Conservation (phyloP, 1,284 basidiomycete species). For the Pseudozyma pruni region DNA sequence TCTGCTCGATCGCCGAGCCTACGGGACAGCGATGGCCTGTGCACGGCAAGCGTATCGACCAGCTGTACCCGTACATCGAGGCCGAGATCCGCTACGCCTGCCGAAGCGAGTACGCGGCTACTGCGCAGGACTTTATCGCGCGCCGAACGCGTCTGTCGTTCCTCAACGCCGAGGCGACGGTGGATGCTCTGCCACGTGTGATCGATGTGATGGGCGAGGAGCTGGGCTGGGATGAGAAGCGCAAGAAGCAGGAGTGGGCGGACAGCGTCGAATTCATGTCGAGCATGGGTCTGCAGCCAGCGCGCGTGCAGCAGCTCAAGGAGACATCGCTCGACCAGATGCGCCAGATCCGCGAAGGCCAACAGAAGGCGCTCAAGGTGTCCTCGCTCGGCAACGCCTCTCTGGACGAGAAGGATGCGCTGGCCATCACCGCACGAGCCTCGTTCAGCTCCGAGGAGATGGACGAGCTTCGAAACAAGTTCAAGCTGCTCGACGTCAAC, state of each 20-base stretch:
- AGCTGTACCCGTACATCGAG: conserved; percentile 88
- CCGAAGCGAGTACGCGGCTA: conserved; percentile 89
- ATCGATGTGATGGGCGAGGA: conserved; percentile 92
- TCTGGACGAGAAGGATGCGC: conserved; percentile 45
- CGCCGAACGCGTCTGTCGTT: conserved; percentile 91
- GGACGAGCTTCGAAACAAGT: conserved; percentile 53
- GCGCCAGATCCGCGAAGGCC: conserved; percentile 43
- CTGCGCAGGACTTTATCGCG: conserved; percentile 89
- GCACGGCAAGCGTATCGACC: conserved; percentile 80
- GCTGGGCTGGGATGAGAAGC: conserved; percentile 81
- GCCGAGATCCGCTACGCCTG: conserved; percentile 92
- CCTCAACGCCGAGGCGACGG: conserved; percentile 87
- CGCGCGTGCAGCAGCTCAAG: conserved; percentile 53
- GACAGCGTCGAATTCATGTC: conserved; percentile 65
- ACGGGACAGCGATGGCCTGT: conserved; percentile 86
- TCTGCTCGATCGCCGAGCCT: conserved; percentile 81
- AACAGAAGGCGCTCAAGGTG: conserved; percentile 39
- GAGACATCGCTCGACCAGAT: conserved; percentile 53
- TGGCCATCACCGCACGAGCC: conserved; percentile 50
- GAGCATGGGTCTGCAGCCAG: conserved; percentile 68
- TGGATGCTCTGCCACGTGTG: conserved; percentile 84
- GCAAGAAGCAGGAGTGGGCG: conserved; percentile 67
- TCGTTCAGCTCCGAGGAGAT: conserved; percentile 62
- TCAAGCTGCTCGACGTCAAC: conserved; percentile 60
- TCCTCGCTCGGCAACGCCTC: conserved; percentile 31